Conservation (phyloP, 352 stramenopile genomes). For the Phytophthora pisi region DNA sequence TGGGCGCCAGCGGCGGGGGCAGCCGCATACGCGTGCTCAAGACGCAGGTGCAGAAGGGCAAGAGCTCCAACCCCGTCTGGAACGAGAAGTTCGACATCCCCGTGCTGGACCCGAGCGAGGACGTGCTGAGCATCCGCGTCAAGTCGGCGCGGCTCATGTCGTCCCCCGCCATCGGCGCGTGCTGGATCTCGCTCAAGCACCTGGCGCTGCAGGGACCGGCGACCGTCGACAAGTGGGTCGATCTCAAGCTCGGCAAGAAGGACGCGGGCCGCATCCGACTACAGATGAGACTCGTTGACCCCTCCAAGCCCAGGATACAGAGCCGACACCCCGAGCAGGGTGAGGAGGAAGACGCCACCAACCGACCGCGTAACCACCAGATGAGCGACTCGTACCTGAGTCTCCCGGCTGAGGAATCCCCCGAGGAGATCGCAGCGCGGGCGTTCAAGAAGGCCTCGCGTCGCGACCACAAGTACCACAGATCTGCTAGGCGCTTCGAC, state of each 20-base stretch:
- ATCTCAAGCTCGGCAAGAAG: slow-evolving; percentile 59
- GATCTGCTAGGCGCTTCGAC: slow-evolving; percentile 38
- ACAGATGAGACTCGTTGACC: slow-evolving; percentile 62
- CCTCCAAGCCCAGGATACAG: slow-evolving; percentile 19
- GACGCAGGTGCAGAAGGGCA: slow-evolving; percentile 70
- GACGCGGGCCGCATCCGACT: slow-evolving; percentile 65
- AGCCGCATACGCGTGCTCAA: slow-evolving; percentile 56
- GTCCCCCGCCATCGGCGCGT: slow-evolving; percentile 57
- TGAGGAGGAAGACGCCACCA: slow-evolving; percentile 10
- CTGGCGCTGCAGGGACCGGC: slow-evolving; percentile 38
- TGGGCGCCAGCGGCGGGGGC: not conserved
- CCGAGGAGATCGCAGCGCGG: slow-evolving; percentile 29
- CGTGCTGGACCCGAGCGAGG: slow-evolving; percentile 44
- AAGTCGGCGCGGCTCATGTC: slow-evolving; percentile 77
- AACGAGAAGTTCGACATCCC: slow-evolving; percentile 84
- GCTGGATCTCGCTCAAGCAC: slow-evolving; percentile 51
- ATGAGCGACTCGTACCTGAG: slow-evolving; percentile 41
- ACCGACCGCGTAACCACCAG: slow-evolving; percentile 20
- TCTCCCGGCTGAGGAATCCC: slow-evolving; percentile 29
- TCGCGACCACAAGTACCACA: slow-evolving; percentile 43
- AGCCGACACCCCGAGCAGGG: slow-evolving; percentile 18
- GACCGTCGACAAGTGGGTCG: slow-evolving; percentile 66
- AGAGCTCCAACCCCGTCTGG: slow-evolving; percentile 57
- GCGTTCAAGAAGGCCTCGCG: slow-evolving; percentile 29
- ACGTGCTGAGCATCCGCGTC: slow-evolving; percentile 74